Base-by-base conservation (phyloP, 305 asterid species). In the Solanum aculeatissimum region DNA sequence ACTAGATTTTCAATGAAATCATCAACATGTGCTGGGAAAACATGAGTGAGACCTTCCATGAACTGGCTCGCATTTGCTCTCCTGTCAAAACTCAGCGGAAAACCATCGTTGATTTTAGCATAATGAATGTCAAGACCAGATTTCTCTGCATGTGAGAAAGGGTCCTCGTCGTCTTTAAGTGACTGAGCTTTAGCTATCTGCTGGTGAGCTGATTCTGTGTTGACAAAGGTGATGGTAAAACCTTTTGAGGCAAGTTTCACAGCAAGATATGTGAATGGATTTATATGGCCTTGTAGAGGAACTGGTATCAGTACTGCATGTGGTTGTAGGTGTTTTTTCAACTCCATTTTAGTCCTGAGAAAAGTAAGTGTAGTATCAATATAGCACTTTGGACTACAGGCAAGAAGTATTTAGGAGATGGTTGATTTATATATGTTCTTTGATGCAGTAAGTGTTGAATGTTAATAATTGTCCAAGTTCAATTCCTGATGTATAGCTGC, bases 51-150 rank as follows among this genome's bases (percentile, higher is more conserved):
- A 4, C 92, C 92, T 77, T 91, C 94, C 75, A 88, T 86, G 49
- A 90, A 91, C 84, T 84, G 93, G 83, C 89, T 93, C 85, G 82
- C 91, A 58, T 92, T 92, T 62, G 80, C 40, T 15, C 90, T 88
- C 70, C 97, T 89, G 70, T 93, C 95, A 78, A 92, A 92, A 5
- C 68, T 85, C 77, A 92, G 74, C 6, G 97, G 93, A 80, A 92
- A 91, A 10, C 95, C 97, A 78, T 93, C 97, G 69, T 80, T 88
- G 14, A 91, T 91, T 51, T 92, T 93, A 7, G 89, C 89, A 89
- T 90, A 93, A 74, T 93, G 92, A 18, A 93, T 91, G 89, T 93
- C 94, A 74, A 92, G 93, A 69, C 94, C 93, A 9, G 93, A 85
- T 42, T 85, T 86, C 12, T 95, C 85, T 0, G 92, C 91, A 51